phyloP scores from a whole-genome alignment of 2,329 filamentous ascomycete genomes.

The Fusarium vanettenii region DNA sequence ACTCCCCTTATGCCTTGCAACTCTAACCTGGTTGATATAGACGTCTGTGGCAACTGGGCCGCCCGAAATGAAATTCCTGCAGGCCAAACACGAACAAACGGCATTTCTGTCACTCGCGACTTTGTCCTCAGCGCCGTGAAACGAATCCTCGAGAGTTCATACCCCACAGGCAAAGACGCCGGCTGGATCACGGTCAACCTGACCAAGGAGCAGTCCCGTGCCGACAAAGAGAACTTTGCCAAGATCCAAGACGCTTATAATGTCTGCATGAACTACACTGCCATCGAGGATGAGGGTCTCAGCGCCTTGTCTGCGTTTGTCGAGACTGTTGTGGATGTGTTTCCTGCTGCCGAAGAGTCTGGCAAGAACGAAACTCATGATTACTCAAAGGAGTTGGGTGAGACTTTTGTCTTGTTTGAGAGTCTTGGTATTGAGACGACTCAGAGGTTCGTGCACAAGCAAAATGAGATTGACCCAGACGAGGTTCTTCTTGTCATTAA shows the following conservation, averaged over 20 bases:
- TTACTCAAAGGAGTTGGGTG: constrained; percentile 2
- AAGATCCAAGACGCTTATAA: constrained; percentile 74
- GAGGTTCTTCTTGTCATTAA: not conserved
- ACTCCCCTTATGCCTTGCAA: too few species aligned
- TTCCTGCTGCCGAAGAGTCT: not conserved
- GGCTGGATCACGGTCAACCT: constrained; percentile 23
- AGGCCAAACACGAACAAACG: constrained; percentile 59
- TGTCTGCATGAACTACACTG: constrained; percentile 72
- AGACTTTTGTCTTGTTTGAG: constrained; percentile 22
- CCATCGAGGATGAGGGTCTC: constrained; percentile 65
- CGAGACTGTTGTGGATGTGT: constrained; percentile 38
- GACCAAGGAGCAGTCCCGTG: constrained; percentile 49
- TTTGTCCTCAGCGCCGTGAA: constrained; percentile 32
- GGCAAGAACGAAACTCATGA: not conserved
- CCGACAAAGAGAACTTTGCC: constrained; percentile 72
- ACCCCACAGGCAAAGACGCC: constrained; percentile 64
- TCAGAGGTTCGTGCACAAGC: not conserved
- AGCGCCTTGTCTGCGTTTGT: constrained; percentile 68
- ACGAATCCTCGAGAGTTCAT: constrained; percentile 55
- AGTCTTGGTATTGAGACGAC: constrained; percentile 19
- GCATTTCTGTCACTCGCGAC: not conserved
- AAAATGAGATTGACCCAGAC: constrained; percentile 4
- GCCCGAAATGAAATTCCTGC: constrained; percentile 72
- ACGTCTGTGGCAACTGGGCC: constrained; percentile 74
- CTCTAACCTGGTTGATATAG: not conserved